A percentile compares a stretch with the other conserved stretches of the same genome.
Evolutionary conservation across 2,329 filamentous ascomycete genomes (phyloP).

Genomic region (Ascochyta lentis): DNA sequence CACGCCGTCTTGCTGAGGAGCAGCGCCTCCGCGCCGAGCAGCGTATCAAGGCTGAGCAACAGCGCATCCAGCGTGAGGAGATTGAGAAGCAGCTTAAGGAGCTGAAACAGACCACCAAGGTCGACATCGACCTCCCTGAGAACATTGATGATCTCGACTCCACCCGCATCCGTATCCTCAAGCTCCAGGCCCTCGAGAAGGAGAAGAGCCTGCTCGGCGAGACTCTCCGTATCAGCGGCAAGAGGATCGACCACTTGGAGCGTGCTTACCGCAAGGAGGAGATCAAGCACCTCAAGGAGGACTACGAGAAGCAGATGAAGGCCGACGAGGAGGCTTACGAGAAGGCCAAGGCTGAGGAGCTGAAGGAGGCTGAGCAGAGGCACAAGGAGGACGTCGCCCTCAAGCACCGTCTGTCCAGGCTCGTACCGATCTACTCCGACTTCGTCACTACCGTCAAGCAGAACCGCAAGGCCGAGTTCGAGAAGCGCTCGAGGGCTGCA

Average conservation of each 20-base stretch:
- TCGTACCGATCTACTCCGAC: constrained; percentile 82
- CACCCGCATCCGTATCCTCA: constrained; percentile 83
- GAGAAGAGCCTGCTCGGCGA: constrained; percentile 97
- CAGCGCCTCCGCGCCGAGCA: constrained; percentile 91
- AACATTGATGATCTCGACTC: constrained; percentile 73
- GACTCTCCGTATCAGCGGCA: constrained; percentile 87
- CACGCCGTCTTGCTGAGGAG: constrained; percentile 87
- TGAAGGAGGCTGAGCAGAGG: constrained; percentile 82
- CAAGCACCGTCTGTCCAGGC: constrained; percentile 86
- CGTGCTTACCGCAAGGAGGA: constrained; percentile 97
- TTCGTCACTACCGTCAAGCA: constrained; percentile 85
- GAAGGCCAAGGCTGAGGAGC: constrained; percentile 74
- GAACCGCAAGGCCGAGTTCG: constrained; percentile 91
- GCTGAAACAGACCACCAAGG: constrained; percentile 87
- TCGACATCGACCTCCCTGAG: constrained; percentile 80
- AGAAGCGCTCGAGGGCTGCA: constrained; percentile 88
- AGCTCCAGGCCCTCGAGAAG: constrained; percentile 92
- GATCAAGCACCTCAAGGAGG: constrained; percentile 84
- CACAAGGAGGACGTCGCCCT: constrained; percentile 91
- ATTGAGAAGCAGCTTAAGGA: constrained; percentile 90
- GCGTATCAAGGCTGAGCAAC: constrained; percentile 69
- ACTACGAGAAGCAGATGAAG: constrained; percentile 84
- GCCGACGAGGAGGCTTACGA: constrained; percentile 82
- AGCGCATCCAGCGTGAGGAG: constrained; percentile 57
- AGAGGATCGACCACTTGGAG: constrained; percentile 96